Percentiles rank a stretch among this genome's conserved stretches.
These are phyloP conservation scores for Mycena sanguinolenta DNA, from an alignment of 768 basidiomycete genomes.

Conservation along the genomic window DNA sequence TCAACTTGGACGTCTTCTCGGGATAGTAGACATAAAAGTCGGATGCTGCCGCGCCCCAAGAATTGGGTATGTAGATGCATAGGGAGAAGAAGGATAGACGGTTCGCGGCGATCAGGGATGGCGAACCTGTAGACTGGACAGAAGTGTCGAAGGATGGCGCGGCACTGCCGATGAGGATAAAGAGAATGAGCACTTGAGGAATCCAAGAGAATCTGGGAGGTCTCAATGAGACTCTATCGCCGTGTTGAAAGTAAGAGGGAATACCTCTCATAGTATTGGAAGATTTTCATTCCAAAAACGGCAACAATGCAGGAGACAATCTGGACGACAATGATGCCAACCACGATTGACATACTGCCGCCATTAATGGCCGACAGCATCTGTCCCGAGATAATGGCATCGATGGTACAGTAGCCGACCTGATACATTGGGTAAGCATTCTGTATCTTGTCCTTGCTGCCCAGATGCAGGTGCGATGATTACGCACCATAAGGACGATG, in stretches of 20 bases:
- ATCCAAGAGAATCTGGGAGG: not conserved
- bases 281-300: not conserved
- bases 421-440: too few relatives aligned
- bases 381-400: not conserved
- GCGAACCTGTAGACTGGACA: not conserved
- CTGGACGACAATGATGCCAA: not conserved
- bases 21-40: constrained; percentile 2
- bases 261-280: constrained; percentile 5
- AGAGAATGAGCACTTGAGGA: not conserved
- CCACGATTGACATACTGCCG: not conserved
- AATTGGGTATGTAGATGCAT: not conserved
- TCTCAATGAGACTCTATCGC: not conserved
- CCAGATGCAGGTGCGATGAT: too few relatives aligned
- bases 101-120: not conserved
- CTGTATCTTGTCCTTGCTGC: too few relatives aligned
- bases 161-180: not conserved
- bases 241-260: not conserved
- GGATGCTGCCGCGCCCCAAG: not conserved
- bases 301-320: not conserved
- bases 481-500: not conserved
- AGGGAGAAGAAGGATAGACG: not conserved
- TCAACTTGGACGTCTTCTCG: not conserved
- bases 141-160: not conserved
- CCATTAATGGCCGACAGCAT: not conserved
- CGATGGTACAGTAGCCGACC: constrained; percentile 1